Evolutionary conservation across 352 stramenopile genomes (phyloP).

Genomic region (Phytophthora macrochlamydospora): DNA sequence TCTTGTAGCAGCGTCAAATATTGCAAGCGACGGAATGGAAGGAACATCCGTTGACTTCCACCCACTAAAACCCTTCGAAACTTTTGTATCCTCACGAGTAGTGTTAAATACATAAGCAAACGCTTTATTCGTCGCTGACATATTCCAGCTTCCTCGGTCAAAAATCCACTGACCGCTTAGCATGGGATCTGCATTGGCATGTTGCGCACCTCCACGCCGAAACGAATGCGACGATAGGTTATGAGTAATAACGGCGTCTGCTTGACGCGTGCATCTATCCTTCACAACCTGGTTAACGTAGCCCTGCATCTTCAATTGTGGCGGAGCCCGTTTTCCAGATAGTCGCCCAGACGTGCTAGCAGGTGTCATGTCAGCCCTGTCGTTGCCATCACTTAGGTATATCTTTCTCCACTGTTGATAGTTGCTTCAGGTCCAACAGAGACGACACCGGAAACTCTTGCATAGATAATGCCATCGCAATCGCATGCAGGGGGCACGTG

Average conservation of each 20-base stretch:
- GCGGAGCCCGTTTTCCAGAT: neutral
- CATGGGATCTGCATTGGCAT: neutral
- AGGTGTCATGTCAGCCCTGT: neutral
- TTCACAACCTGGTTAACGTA: neutral
- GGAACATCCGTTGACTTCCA: conserved; percentile 5
- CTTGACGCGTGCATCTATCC: neutral
- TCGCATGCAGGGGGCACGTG: conserved; percentile 25
- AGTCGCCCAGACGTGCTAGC: neutral
- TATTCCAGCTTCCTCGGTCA: conserved; percentile 6
- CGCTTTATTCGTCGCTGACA: conserved; percentile 5
- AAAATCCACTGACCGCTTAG: conserved; percentile 3
- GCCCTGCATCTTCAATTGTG: neutral
- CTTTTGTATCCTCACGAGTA: conserved; percentile 27
- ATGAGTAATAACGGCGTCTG: neutral
- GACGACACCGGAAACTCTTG: conserved; percentile 2
- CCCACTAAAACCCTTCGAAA: conserved; percentile 29
- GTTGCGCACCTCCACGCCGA: conserved; percentile 5
- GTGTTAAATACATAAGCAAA: conserved; percentile 32
- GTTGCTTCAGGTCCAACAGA: neutral
- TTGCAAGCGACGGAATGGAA: neutral
- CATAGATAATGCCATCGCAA: conserved; percentile 13
- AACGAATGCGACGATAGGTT: conserved; percentile 19
- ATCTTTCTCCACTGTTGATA: too few relatives aligned
- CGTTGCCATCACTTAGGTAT: neutral
- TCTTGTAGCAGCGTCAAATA: neutral